Percentiles rank a stretch among this genome's conserved stretches.
These are phyloP conservation scores for Endogone sp. DNA, from an alignment of 192 early-diverging fungal species.

Conservation along the genomic window DNA sequence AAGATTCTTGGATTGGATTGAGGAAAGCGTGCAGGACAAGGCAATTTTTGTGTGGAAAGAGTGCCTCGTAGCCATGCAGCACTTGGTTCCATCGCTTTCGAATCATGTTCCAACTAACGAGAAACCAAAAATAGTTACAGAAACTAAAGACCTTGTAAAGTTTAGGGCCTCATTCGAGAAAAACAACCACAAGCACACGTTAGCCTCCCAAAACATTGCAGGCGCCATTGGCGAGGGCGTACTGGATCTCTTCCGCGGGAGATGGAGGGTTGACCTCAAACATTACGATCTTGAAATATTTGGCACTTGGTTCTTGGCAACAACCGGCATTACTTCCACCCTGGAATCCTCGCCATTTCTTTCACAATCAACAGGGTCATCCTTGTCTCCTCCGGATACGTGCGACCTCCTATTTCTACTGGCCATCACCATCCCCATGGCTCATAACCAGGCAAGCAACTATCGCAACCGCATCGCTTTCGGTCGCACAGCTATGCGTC, in stretches of 20 bases:
- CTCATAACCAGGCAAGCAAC: constrained; percentile 11
- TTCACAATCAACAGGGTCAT: no score
- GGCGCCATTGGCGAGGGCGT: not conserved
- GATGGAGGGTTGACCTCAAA: not conserved
- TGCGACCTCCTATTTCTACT: not conserved
- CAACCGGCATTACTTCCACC: not conserved
- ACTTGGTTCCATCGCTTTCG: not conserved
- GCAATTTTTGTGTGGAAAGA: not conserved
- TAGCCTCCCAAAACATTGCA: not conserved
- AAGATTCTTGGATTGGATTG: not conserved
- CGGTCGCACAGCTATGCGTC: constrained; percentile 39
- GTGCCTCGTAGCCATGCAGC: not conserved
- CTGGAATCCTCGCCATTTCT: not conserved
- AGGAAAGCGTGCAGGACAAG: not conserved
- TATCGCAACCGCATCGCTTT: constrained; percentile 32
- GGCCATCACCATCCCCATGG: constrained; percentile 1
- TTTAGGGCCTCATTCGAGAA: not conserved
- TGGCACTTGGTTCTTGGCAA: not conserved
- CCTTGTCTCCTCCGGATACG: not conserved
- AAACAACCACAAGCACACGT: not conserved
- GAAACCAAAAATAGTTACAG: not conserved
- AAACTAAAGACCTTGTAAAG: not conserved
- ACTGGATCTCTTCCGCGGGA: not conserved
- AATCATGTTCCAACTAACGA: not conserved
- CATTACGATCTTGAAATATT: not conserved